These are phyloP conservation scores for Tanacetum coccineum DNA, from an alignment of 129 eudicot species.

Conservation along the genomic window DNA sequence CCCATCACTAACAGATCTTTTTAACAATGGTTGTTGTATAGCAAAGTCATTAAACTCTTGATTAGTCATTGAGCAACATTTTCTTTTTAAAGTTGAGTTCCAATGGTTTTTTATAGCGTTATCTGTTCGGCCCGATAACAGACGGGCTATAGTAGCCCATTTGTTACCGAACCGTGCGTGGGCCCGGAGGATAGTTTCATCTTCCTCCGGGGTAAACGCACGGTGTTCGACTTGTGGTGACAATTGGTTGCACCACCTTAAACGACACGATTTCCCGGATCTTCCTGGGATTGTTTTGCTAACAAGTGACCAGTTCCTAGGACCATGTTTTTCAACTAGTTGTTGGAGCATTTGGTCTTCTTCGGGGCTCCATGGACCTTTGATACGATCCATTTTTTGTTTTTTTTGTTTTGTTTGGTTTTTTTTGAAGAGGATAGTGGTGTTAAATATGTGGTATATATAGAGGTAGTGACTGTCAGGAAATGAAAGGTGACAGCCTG, in stretches of 20 bases:
- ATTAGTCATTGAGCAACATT: constrained; percentile 51
- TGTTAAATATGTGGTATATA: constrained; percentile 16
- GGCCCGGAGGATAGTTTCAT: constrained; percentile 77
- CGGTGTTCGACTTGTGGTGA: constrained; percentile 93
- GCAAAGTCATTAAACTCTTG: constrained; percentile 50
- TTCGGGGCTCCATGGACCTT: constrained; percentile 97
- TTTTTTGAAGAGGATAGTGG: constrained; percentile 12
- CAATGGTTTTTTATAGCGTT: constrained; percentile 90
- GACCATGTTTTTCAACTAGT: constrained; percentile 73
- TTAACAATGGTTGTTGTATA: constrained; percentile 45
- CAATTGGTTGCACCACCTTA: constrained; percentile 95
- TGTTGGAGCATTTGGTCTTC: constrained; percentile 63
- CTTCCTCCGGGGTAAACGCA: constrained; percentile 75
- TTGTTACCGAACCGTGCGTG: constrained; percentile 81
- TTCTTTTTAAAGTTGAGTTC: constrained; percentile 75
- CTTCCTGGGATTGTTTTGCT: constrained; percentile 78
- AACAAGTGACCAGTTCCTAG: constrained; percentile 79
- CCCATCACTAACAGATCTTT: constrained; percentile 74
- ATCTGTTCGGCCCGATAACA: constrained; percentile 82
- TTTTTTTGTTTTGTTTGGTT: constrained; percentile 1
- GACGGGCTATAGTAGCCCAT: constrained; percentile 92
- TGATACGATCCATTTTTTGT: constrained; percentile 70
- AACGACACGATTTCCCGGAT: constrained; percentile 86
- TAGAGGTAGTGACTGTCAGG: constrained; percentile 31
- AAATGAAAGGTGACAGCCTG: constrained; percentile 19